Evolutionary conservation across 768 basidiomycete genomes (phyloP), one percentile per base, ranked within the genome.

Genomic region (Pleurotus pulmonarius): DNA sequence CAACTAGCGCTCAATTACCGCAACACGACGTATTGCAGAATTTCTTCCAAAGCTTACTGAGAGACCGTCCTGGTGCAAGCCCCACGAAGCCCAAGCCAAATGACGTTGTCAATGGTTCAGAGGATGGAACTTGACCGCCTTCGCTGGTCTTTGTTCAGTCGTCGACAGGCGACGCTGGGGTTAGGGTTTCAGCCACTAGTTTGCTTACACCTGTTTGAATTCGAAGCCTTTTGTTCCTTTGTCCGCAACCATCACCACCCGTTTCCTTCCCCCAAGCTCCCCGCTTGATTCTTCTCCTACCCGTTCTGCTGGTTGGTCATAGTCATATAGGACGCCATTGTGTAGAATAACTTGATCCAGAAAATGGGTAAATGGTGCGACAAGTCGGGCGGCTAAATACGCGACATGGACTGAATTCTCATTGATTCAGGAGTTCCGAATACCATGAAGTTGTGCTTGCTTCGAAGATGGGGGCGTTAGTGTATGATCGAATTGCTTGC

Each of bases 1-100:
- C 80, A 18, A 69, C 75, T 8, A 76, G 72, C 7, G 82, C 79
- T n/a, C 87, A 83, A 70, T 39, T 53, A 13, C 81, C 81, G 39
- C 88, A 91, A 57, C 90, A 92, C 64, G 89, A 92, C 67, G 88
- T 92, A 15, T 67, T 94, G 59, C 89, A 92, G 63, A 88, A 88
- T 67, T 94, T 94, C 77, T 94, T 94, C 83, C 83, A 91, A 70
- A 89, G 86, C 57, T 68, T 93, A 65, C 70, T 94, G 59, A 88
- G 86, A 69, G 87, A 87, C 59, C 79, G 86, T 4, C 63, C 68
- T 0, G 70, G 68, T 4, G 65, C 59, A 3, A 59, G 60, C 34
- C 56, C 59, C 5, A 65, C 39, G 57, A 47, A 63, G 47, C 64
- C 67, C 54, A 77, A 61, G 64, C 53, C 71, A 13, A 73, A 74